Percentiles rank a stretch among this genome's conserved stretches.
phyloP scores from a whole-genome alignment of 169 alveolate genomes.

The Blepharisma undulans region DNA sequence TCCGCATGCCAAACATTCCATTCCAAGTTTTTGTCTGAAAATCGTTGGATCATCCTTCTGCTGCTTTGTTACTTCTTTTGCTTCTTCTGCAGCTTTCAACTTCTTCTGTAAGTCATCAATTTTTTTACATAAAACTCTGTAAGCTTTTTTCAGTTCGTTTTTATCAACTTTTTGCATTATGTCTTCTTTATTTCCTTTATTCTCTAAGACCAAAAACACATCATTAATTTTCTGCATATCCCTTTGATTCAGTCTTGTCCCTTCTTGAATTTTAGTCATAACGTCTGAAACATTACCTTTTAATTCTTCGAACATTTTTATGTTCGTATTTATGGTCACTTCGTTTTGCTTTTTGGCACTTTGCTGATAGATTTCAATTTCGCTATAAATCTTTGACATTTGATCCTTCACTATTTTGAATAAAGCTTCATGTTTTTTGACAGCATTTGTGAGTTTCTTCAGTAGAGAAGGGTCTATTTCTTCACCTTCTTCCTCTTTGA shows the following conservation, averaged over 20 bases:
- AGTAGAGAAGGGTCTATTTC: neutral
- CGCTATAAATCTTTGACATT: neutral
- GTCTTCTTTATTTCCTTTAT: neutral
- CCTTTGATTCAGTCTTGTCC: neutral
- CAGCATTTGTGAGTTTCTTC: neutral
- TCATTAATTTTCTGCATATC: neutral
- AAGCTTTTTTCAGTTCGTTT: neutral
- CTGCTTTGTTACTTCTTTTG: neutral
- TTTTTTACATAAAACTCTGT: neutral
- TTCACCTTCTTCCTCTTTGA: neutral
- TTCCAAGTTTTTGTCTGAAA: neutral
- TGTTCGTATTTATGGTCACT: neutral
- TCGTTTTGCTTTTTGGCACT: neutral
- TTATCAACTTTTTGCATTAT: neutral
- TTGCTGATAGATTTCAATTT: neutral
- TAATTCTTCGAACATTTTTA: neutral
- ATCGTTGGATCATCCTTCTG: neutral
- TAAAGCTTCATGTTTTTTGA: neutral
- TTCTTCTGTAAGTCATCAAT: neutral
- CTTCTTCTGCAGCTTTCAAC: neutral
- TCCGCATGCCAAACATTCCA: conserved; percentile 8
- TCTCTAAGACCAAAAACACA: neutral
- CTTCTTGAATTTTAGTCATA: neutral
- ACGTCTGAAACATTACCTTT: neutral
- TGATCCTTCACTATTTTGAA: neutral